Conservation (phyloP, 1,284 basidiomycete species). For the Papiliotrema flavescens region DNA sequence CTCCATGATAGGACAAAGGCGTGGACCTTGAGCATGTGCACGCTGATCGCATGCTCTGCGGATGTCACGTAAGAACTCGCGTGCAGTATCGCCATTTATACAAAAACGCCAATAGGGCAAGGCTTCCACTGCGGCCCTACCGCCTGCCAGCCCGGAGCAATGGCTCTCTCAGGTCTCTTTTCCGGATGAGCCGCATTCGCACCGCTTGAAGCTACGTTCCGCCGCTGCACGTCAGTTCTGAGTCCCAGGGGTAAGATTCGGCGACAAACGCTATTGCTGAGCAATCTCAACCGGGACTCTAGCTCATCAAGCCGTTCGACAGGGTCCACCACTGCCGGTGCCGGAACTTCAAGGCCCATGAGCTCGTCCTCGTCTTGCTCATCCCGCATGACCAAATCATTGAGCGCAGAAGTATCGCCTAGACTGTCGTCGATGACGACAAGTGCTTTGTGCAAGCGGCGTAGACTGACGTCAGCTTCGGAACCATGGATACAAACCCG, state of each 20-base stretch:
- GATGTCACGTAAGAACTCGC: too few relatives aligned
- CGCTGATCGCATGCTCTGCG: too few relatives aligned
- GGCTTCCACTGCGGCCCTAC: neutral
- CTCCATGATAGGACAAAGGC: too few relatives aligned
- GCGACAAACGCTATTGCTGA: constrained; percentile 15
- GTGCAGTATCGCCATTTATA: too few relatives aligned
- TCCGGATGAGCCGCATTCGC: neutral
- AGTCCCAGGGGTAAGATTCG: neutral
- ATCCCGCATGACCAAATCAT: neutral
- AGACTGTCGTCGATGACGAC: neutral
- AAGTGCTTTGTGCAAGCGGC: neutral
- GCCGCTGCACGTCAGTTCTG: neutral
- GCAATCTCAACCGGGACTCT: constrained; percentile 17
- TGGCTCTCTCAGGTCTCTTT: neutral
- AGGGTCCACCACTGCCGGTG: neutral
- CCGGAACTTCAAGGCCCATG: constrained; percentile 8
- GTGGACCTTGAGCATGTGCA: too few relatives aligned
- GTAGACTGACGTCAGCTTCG: neutral
- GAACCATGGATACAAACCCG: neutral
- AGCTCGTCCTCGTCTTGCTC: neutral
- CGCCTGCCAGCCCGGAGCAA: neutral
- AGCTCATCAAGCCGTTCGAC: constrained; percentile 12
- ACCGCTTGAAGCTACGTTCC: neutral
- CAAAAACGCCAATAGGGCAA: neutral
- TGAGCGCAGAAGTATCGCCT: neutral